Base-by-base conservation (phyloP, 2,329 filamentous ascomycete species). In the Ceratocystis destructans region DNA sequence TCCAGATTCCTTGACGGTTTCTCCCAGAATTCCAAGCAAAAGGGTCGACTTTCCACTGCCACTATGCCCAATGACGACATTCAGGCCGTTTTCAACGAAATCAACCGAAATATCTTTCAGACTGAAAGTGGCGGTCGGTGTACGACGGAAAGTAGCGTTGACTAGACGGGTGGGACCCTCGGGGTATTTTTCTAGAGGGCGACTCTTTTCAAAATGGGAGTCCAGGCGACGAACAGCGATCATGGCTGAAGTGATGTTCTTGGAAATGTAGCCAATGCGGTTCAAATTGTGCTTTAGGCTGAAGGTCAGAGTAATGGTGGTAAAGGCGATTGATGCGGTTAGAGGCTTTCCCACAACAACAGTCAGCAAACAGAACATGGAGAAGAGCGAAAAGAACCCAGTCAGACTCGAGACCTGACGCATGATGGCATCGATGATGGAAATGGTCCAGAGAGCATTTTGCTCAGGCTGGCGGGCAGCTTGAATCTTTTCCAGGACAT, bases 21-120 rank as follows among this genome's bases (percentile, higher is more conserved):
- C 82, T 10, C 82, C 82, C 3, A 84, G 74, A 15, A 84, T 80
- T 1, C 80, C 77, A 64, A 81, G 73, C 28, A 84, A 73, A 1
- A 85, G 72, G 0, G 81, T 83, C 1, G 82, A 82, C 71, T 85
- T 85, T 5, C 82, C 82, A 68, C 79, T 79, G 6, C 82, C 82
- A 44, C 81, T 83, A 12, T 77, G 76, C 0, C 82, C 82, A 12
- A 77, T 78, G 1, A 85, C 71, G 1, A 82, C 80, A 65, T 82
- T 84, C 28, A 85, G 72, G 0, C 80, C 80, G 6, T 79, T 79
- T 41, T 81, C 75, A 6, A 79, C 77, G 69, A 84, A 84, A 61
- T 79, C 74, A 25, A 84, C 72, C 1, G 77, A 78, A 33, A 83
- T 74, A 28, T 81, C 73, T 46, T 77, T 75, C 3, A 84, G 74